Base-by-base conservation (phyloP, 2,329 filamentous ascomycete species). In the Onygenales sp. region DNA sequence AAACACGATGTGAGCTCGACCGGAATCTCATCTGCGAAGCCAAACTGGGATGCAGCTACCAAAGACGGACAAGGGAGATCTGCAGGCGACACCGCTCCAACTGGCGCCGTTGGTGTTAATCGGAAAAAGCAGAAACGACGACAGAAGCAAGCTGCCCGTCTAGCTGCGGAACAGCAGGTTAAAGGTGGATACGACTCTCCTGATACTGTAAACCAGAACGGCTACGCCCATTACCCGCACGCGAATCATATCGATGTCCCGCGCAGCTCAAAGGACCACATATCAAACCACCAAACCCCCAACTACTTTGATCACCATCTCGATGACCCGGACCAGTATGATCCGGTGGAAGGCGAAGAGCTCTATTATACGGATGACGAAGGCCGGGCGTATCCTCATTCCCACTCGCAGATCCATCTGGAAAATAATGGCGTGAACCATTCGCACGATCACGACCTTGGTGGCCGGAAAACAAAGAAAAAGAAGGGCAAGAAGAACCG, bases 71-170 rank as follows among this genome's bases (percentile, higher is more conserved):
- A 39, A 14, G 9, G 27, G 14, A 14, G 17, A 33, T 49, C 38
- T 33, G 51, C 51, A 42, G 35, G 14, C 51, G 17, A 43, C 45
- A 38, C 32, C 42, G 43, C 43, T 47, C 42, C 42, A 45, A 45
- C 27, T 41, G 13, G 39, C 3, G 11, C 38, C 7, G 21, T 7
- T 47, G 50, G 35, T 41, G 85, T 91, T 50, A 96, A 95, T 72
- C 84, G 88, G 66, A 96, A 96, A 78, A 97, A 96, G 77, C 87
- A 93, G 70, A 96, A 95, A 78, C 83, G 91, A 61, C 82, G 91
- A 60, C 86, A 88, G 66, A 96, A 96, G 69, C 78, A 82, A 72
- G 87, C 86, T 36, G 86, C 88, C 35, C 85, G 85, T 56, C 82
- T 85, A 65, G 81, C 81, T 33, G 82, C 78, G 44, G 77, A 77